Conservation (phyloP, 257 asterid genomes). For the Ballota nigra region DNA sequence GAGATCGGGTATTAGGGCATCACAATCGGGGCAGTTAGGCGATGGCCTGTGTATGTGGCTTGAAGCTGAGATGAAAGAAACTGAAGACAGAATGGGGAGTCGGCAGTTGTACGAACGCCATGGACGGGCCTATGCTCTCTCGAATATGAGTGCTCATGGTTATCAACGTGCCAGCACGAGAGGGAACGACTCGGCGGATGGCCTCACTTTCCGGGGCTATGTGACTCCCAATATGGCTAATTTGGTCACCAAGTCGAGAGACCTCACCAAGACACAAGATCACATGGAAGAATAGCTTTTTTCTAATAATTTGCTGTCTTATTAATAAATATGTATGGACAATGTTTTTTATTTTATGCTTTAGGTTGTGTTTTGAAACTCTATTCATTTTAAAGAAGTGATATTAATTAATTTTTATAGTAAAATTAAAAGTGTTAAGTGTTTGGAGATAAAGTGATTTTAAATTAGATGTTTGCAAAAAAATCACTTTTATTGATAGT, state of each 20-base stretch:
- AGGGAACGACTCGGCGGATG: not conserved
- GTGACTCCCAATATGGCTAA: constrained; percentile 21
- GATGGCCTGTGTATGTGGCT: constrained; percentile 34
- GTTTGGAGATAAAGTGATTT: too few relatives aligned
- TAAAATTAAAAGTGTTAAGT: too few relatives aligned
- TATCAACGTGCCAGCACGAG: constrained; percentile 12
- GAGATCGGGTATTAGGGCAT: constrained; percentile 15
- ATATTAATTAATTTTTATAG: too few relatives aligned
- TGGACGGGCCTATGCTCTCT: constrained; percentile 42
- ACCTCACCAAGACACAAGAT: not conserved
- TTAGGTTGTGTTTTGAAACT: too few relatives aligned
- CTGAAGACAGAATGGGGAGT: constrained; percentile 35
- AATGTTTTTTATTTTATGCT: not conserved
- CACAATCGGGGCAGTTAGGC: constrained; percentile 34
- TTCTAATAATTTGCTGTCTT: not conserved
- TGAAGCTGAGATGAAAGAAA: constrained; percentile 36
- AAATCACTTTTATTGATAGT: too few relatives aligned
- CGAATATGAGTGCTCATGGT: constrained; percentile 21
- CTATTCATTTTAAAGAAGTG: too few relatives aligned
- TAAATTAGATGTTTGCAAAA: too few relatives aligned
- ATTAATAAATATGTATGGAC: not conserved
- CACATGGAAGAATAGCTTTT: not conserved
- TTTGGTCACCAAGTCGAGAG: constrained; percentile 18
- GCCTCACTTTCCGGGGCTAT: constrained; percentile 1
- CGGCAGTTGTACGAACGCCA: constrained; percentile 23